Base-by-base conservation (phyloP, 495 filamentous ascomycete species). In the Neurospora hispaniola region DNA sequence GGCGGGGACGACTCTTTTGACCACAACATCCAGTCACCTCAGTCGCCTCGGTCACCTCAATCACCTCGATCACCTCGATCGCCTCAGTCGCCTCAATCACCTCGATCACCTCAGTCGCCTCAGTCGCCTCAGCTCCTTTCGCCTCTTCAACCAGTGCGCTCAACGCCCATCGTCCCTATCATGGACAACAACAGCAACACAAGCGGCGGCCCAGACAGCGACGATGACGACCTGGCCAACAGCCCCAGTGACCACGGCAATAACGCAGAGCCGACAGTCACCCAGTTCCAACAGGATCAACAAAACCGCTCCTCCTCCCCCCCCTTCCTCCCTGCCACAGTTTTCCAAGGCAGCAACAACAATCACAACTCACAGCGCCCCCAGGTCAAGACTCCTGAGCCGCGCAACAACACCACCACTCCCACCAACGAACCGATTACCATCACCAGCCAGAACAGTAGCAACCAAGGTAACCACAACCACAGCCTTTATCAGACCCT, bases 341-440 rank as follows among this genome's bases (percentile, higher is more conserved):
- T 66, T 18, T 66, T 66, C 54, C 54, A 66, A 35, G 54, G 27
- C 54, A 66, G 54, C 16, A 62, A 69, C 7, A 70, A 71, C 35
- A 41, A 38, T 18, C 39, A 10, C 20, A 39, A 40, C 44, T 44
- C 48, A 23, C 20, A 12, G 9, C 71, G 20, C 27, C 27, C 27
- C 23, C 78, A 78, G 54, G 73, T 80, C 44, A 79, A 74, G 43
- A 83, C 81, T 0, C 81, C 81, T 38, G 81, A 83, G 68, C 80
- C 78, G 41, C 78, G 74, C 75, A 70, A 27, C 14, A 66, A 35
- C 54, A 66, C 27, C 54, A 66, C 27, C 54, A 66, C 27, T 66
- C 54, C 54, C 14, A 77, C 75, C 74, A 80, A 78, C 44, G 75
- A 77, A 69, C 73, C 73, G 66, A 73, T 75, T n/a, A 77, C 78